Evolutionary conservation across 345 rosid species (phyloP).

Genomic region (Cardamine resedifolia): DNA sequence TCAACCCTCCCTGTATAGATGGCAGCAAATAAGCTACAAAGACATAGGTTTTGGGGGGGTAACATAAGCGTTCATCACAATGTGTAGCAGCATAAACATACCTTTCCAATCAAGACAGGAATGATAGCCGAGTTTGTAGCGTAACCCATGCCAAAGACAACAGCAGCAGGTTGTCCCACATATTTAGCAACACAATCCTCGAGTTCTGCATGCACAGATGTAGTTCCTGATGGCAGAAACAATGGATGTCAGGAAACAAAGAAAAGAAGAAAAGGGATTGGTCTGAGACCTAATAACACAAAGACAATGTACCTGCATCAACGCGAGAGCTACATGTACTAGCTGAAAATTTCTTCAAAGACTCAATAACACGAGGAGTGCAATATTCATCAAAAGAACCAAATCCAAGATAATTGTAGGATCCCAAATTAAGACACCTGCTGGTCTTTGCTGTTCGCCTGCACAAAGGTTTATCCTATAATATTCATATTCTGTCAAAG

Average conservation of each 20-base stretch:
- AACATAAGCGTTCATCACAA: neutral
- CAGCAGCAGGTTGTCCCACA: slow-evolving; percentile 91
- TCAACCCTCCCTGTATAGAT: slow-evolving; percentile 70
- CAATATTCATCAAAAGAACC: slow-evolving; percentile 96
- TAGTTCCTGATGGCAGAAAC: slow-evolving; percentile 60
- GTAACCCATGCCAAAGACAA: slow-evolving; percentile 90
- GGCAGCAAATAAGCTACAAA: slow-evolving; percentile 19
- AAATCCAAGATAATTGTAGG: slow-evolving; percentile 97
- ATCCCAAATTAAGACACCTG: slow-evolving; percentile 89
- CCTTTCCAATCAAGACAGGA: slow-evolving; percentile 90
- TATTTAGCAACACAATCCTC: slow-evolving; percentile 80
- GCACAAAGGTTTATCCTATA: neutral
- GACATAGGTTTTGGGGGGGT: neutral
- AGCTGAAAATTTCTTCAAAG: slow-evolving; percentile 69
- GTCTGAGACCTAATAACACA: neutral
- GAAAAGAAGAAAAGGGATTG: neutral
- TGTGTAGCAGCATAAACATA: slow-evolving; percentile 38
- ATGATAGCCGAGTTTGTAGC: slow-evolving; percentile 84
- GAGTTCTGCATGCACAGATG: slow-evolving; percentile 67
- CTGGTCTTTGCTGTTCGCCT: slow-evolving; percentile 66
- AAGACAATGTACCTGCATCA: slow-evolving; percentile 69
- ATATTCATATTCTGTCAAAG: neutral
- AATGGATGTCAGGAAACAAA: slow-evolving; percentile 17
- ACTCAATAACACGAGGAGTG: slow-evolving; percentile 82
- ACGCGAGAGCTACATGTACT: slow-evolving; percentile 88